Percentiles rank a stretch among this genome's conserved stretches.
phyloP scores from a whole-genome alignment of 441 rosid species.

The Populus hybrid region DNA sequence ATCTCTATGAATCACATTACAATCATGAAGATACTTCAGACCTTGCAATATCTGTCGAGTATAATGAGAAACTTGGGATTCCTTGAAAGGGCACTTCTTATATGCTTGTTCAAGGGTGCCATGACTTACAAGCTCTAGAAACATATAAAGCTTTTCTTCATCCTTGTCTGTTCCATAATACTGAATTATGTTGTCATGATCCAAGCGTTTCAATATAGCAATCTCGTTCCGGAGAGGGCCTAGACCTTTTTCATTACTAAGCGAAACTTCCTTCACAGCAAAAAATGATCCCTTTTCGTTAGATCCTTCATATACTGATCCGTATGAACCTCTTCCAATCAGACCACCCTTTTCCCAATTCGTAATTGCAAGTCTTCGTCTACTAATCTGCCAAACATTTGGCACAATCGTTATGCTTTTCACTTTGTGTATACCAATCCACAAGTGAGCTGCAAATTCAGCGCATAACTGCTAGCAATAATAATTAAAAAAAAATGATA shows the following conservation, averaged over 20 bases:
- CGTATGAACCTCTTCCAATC: neutral
- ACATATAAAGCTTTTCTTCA: neutral
- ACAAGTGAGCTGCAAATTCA: too few relatives aligned
- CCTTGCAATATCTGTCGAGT: neutral
- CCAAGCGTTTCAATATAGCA: neutral
- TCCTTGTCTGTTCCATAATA: neutral
- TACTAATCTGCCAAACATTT: too few relatives aligned
- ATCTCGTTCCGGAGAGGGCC: neutral
- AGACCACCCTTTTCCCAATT: neutral
- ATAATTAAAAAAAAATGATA: too few relatives aligned
- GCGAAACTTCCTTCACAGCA: neutral
- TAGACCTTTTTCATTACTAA: too few relatives aligned
- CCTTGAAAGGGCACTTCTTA: neutral
- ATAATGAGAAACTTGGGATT: neutral
- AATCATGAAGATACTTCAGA: neutral
- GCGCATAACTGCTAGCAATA: too few relatives aligned
- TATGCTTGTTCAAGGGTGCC: neutral
- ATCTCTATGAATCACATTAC: neutral
- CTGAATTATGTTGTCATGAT: neutral
- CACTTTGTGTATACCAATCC: too few relatives aligned
- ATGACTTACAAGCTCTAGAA: neutral
- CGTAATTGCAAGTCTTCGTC: too few relatives aligned
- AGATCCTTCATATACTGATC: neutral
- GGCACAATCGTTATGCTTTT: too few relatives aligned
- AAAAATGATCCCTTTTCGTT: accelerated